Conservation (phyloP, 2,329 filamentous ascomycete genomes). For the Colletotrichum higginsianum region DNA sequence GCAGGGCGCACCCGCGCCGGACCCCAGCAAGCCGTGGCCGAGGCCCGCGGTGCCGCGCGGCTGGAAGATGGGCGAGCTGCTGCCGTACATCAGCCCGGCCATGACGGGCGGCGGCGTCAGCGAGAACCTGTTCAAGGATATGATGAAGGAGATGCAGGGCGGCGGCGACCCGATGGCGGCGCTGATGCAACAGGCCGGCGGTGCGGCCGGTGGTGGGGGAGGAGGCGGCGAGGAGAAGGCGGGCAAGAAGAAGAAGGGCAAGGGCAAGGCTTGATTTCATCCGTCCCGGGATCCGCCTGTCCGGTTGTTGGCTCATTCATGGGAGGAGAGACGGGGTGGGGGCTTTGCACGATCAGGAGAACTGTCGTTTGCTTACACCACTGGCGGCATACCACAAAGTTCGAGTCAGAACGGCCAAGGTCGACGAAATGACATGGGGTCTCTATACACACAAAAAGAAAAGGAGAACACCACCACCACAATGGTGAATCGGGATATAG, state of each 20-base stretch:
- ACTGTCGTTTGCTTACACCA: too few species aligned
- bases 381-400: too few species aligned
- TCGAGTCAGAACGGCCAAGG: too few species aligned
- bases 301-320: too few species aligned
- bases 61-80: constrained; percentile 88
- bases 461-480: too few species aligned
- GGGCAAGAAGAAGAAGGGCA: constrained; percentile 67
- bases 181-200: constrained; percentile 56
- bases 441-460: too few species aligned
- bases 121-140: constrained; percentile 95
- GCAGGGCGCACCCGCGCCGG: constrained; percentile 78
- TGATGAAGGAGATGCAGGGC: constrained; percentile 91
- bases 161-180: constrained; percentile 63
- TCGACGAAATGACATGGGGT: too few species aligned
- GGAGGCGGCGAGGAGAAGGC: constrained; percentile 54
- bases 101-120: constrained; percentile 93
- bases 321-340: not conserved
- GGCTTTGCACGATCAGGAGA: not conserved
- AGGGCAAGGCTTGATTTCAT: constrained; percentile 57
- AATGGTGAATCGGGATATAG: not conserved
- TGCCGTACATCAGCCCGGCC: constrained; percentile 90
- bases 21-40: constrained; percentile 77
- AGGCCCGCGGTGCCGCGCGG: constrained; percentile 84
- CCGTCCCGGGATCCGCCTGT: not conserved
- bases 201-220: constrained; percentile 48